phyloP scores from a whole-genome alignment of 2,329 filamentous ascomycete genomes.

The Arthroderma sp. region DNA sequence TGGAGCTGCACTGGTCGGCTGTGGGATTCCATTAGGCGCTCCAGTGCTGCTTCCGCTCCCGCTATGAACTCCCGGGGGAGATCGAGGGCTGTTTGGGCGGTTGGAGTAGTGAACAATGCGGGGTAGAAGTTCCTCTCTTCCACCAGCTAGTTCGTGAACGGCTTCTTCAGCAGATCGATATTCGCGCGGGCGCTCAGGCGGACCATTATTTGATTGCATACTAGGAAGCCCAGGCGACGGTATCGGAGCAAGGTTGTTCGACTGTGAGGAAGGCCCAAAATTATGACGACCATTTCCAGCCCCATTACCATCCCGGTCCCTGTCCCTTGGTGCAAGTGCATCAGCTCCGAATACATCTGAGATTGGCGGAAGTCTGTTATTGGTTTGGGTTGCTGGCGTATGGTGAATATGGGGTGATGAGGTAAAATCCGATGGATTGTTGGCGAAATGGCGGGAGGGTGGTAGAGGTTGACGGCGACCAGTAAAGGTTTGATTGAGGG shows the following conservation, averaged over 20 bases:
- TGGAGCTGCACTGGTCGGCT: conserved; percentile 6
- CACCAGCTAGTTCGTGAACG: conserved; percentile 76
- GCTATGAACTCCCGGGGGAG: conserved; percentile 11
- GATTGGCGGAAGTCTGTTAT: conserved; percentile 84
- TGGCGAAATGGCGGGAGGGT: conserved; percentile 61
- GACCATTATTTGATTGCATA: conserved; percentile 8
- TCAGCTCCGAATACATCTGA: conserved; percentile 83
- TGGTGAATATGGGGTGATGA: conserved; percentile 70
- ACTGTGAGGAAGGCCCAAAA: conserved; percentile 6
- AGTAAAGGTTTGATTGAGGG: conserved; percentile 88
- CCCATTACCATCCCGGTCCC: conserved; percentile 14
- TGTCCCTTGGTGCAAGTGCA: conserved; percentile 41
- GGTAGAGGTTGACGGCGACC: conserved; percentile 70
- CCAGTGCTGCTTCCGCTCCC: conserved; percentile 26
- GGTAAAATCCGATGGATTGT: conserved; percentile 50
- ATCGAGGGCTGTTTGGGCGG: conserved; percentile 67
- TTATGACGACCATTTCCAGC: conserved; percentile 6
- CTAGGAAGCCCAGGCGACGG: conserved; percentile 64
- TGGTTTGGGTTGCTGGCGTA: conserved; percentile 73
- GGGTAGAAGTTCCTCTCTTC: conserved; percentile 81
- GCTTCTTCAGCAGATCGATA: conserved; percentile 95
- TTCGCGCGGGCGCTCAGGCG: conserved; percentile 54
- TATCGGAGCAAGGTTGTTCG: conserved; percentile 48
- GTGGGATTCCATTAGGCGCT: conserved; percentile 17
- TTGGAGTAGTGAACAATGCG: conserved; percentile 93